Evolutionary conservation across 495 filamentous ascomycete genomes (phyloP).

Genomic region (Trichoderma asperelloides): DNA sequence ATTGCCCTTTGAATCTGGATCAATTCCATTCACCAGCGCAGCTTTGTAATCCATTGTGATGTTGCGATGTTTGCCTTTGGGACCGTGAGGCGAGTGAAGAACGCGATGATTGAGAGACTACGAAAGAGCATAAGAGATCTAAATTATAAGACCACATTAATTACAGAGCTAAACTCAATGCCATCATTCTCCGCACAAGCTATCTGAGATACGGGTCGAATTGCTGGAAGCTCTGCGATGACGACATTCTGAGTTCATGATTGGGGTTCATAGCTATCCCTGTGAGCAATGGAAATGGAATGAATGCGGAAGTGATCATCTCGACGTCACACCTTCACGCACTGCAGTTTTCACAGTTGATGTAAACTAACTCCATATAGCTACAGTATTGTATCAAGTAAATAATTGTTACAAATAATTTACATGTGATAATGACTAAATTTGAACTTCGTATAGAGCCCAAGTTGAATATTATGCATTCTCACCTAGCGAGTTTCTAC

Average conservation of each 20-base stretch:
- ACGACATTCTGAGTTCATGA: conserved; percentile 1
- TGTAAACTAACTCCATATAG: no score
- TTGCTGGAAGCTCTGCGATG: neutral
- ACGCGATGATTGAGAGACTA: neutral
- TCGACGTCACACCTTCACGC: neutral
- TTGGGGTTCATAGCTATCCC: neutral
- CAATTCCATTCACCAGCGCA: neutral
- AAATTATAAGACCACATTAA: neutral
- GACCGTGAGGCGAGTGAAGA: neutral
- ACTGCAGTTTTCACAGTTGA: no score
- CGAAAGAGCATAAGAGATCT: neutral
- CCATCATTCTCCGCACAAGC: no score
- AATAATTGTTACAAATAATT: no score
- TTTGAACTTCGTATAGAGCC: no score
- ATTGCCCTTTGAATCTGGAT: conserved; percentile 26
- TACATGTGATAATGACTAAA: no score
- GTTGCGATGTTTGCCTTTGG: neutral
- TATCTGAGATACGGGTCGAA: neutral
- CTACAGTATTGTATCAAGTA: no score
- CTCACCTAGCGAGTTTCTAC: no score
- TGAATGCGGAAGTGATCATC: neutral
- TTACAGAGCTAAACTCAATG: neutral
- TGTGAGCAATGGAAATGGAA: neutral
- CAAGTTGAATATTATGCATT: no score
- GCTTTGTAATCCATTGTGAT: neutral